These are phyloP conservation scores for Ceratopteris richardii DNA, from an alignment of 75 land plant species.

Conservation along the genomic window DNA sequence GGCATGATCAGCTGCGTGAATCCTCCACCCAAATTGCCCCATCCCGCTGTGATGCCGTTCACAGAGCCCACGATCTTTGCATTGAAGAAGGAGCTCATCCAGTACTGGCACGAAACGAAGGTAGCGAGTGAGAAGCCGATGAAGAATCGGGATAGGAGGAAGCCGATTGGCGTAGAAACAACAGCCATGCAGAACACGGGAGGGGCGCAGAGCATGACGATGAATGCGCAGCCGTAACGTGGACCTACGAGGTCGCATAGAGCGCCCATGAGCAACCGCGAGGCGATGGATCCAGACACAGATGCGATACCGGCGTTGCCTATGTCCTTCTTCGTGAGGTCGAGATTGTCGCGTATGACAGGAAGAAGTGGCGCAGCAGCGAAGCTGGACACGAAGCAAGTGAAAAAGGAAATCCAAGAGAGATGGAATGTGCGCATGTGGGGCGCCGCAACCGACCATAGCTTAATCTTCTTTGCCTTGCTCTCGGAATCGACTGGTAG, in stretches of 20 bases:
- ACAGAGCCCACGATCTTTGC: constrained; percentile 65
- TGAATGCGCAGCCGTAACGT: constrained; percentile 61
- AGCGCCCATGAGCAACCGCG: constrained; percentile 76
- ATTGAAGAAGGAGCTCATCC: constrained; percentile 93
- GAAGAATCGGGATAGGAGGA: constrained; percentile 58
- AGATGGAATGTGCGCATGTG: constrained; percentile 88
- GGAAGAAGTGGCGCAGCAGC: constrained; percentile 91
- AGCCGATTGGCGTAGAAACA: constrained; percentile 40
- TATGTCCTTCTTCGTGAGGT: constrained; percentile 58
- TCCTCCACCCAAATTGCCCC: constrained; percentile 94
- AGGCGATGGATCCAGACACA: constrained; percentile 67
- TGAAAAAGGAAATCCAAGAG: constrained; percentile 83
- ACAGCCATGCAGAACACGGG: constrained; percentile 70
- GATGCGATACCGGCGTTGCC: constrained; percentile 84
- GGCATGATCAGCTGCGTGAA: constrained; percentile 88
- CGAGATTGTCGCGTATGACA: constrained; percentile 73
- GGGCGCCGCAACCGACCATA: constrained; percentile 48
- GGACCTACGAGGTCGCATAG: constrained; percentile 81
- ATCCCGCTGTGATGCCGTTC: constrained; percentile 72
- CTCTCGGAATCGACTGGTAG: constrained; percentile 83
- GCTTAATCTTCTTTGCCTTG: constrained; percentile 57
- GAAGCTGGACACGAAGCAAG: constrained; percentile 78
- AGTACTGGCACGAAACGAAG: constrained; percentile 85
- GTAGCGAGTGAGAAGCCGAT: constrained; percentile 86
- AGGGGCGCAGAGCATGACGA: constrained; percentile 68